phyloP scores from a whole-genome alignment of 2,329 filamentous ascomycete genomes.

The Cadophora malorum region DNA sequence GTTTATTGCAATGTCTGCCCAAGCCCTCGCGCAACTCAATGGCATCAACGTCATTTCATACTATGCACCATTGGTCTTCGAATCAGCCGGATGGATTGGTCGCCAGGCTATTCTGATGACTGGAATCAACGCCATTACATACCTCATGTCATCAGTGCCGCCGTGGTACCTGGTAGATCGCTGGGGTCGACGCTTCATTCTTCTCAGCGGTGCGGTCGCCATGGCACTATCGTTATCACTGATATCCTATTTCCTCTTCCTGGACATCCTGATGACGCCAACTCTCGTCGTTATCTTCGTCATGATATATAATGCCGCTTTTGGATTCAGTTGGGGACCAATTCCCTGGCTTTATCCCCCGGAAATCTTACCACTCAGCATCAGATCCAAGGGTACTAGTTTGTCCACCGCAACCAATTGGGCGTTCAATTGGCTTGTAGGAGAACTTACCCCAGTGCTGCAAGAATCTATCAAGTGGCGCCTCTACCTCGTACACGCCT shows the following conservation, averaged over 20 bases:
- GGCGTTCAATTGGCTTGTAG: conserved; percentile 98
- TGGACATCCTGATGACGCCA: conserved; percentile 80
- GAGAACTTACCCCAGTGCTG: conserved; percentile 90
- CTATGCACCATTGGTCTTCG: conserved; percentile 95
- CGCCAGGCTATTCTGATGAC: conserved; percentile 95
- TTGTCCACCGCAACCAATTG: conserved; percentile 96
- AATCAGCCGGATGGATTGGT: conserved; percentile 94
- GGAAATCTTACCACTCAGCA: conserved; percentile 97
- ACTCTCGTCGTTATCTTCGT: conserved; percentile 90
- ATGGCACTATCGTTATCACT: conserved; percentile 88
- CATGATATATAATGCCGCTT: conserved; percentile 98
- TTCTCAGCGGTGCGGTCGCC: conserved; percentile 85
- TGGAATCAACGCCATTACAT: conserved; percentile 91
- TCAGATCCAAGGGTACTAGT: conserved; percentile 95
- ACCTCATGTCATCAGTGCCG: conserved; percentile 89
- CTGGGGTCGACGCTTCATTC: conserved; percentile 87
- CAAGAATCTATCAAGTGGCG: conserved; percentile 94
- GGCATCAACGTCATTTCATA: conserved; percentile 99
- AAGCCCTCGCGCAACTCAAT: conserved; percentile 93
- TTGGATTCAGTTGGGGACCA: conserved; percentile 96
- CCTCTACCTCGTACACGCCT: conserved; percentile 92
- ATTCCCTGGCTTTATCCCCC: conserved; percentile 98
- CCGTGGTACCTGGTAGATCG: conserved; percentile 97
- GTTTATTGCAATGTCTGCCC: conserved; percentile 98
- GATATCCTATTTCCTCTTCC: conserved; percentile 95